These are phyloP conservation scores for Hysterangium stoloniferum DNA, from an alignment of 768 basidiomycete species.

Conservation along the genomic window DNA sequence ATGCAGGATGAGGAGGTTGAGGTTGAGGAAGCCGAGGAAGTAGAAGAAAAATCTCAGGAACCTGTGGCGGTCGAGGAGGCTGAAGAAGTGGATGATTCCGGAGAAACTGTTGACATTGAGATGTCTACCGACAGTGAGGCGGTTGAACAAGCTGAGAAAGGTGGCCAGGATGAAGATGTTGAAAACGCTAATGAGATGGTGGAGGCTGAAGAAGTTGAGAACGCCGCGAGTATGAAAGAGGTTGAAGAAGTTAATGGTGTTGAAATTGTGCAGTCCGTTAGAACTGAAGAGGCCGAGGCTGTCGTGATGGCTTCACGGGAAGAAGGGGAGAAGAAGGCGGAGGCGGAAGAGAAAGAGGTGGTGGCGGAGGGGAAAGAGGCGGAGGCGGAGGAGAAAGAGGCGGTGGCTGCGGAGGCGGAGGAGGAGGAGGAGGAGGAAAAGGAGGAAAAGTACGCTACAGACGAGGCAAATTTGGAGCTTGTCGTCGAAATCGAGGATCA, in stretches of 20 bases:
- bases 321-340: too few species aligned
- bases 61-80: not conserved
- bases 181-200: not conserved
- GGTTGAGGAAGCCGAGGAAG: conserved; percentile 1
- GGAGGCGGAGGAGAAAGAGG: too few species aligned
- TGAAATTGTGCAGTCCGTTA: too few species aligned
- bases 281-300: too few species aligned
- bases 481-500: too few species aligned
- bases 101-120: not conserved
- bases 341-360: too few species aligned
- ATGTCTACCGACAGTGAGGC: not conserved
- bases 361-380: too few species aligned
- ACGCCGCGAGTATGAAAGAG: not conserved
- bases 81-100: not conserved
- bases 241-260: not conserved
- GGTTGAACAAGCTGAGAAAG: not conserved
- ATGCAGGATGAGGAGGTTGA: not conserved
- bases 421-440: too few species aligned
- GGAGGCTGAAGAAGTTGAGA: not conserved
- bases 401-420: too few species aligned
- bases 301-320: too few species aligned
- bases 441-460: too few species aligned
- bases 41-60: not conserved
- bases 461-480: too few species aligned
- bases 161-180: not conserved